phyloP scores from a whole-genome alignment of 306 rosid species.

The Vachellia collinsii region DNA sequence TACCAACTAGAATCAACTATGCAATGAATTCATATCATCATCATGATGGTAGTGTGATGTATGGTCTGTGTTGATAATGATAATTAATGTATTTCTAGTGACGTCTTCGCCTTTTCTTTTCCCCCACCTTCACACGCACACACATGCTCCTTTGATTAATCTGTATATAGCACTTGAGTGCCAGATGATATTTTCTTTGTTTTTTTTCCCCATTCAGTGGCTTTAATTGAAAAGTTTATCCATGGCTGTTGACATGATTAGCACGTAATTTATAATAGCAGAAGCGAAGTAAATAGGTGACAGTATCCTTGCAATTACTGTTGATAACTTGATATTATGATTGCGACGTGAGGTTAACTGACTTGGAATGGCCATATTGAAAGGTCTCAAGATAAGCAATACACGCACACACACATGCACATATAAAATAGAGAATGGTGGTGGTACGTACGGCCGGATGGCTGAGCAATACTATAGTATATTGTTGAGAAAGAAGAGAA shows the following conservation, averaged over 20 bases:
- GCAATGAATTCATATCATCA: background rate
- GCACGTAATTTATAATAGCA: background rate
- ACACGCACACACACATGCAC: no score
- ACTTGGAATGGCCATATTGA: background rate
- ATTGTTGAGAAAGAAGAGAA: background rate
- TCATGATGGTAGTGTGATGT: constrained; percentile 10
- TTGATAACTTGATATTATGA: background rate
- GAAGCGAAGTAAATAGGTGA: background rate
- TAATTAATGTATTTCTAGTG: constrained; percentile 20
- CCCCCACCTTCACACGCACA: background rate
- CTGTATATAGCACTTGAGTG: background rate
- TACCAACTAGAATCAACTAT: constrained; percentile 1
- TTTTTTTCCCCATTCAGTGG: background rate
- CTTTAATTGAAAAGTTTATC: background rate
- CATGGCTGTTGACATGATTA: background rate
- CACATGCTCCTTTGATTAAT: background rate
- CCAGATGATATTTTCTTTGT: background rate
- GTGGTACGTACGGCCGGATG: background rate
- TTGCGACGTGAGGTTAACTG: background rate
- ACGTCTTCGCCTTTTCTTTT: background rate
- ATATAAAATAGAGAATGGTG: background rate
- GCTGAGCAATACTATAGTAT: no score
- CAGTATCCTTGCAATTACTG: background rate
- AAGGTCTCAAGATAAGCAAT: background rate
- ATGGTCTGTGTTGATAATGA: constrained; percentile 15